A percentile compares a stretch with the other conserved stretches of the same genome.
phyloP scores from a whole-genome alignment of 805 yeast genomes.

The Lipomyces japonicus region DNA sequence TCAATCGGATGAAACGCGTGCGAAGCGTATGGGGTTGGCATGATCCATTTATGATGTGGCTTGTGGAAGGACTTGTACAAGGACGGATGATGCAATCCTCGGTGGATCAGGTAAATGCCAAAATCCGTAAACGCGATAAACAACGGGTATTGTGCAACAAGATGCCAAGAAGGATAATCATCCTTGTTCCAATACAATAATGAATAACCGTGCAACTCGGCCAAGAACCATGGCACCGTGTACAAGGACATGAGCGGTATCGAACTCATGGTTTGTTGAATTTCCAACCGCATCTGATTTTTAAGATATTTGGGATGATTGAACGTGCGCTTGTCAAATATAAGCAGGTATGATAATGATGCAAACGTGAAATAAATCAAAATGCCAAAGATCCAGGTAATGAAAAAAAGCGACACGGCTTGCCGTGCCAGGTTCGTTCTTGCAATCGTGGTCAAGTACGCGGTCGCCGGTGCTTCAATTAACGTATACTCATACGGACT shows the following conservation, averaged over 20 bases:
- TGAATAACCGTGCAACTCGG: constrained; percentile 82
- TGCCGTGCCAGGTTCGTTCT: constrained; percentile 76
- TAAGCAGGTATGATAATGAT: constrained; percentile 64
- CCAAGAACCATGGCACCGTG: constrained; percentile 85
- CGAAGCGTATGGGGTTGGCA: constrained; percentile 96
- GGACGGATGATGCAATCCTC: constrained; percentile 88
- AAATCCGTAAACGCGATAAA: constrained; percentile 93
- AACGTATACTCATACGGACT: constrained; percentile 23
- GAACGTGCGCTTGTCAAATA: constrained; percentile 84
- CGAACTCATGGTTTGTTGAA: constrained; percentile 69
- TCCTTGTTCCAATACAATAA: constrained; percentile 64
- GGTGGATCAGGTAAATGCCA: constrained; percentile 85
- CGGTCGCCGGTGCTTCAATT: constrained; percentile 15
- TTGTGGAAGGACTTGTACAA: constrained; percentile 86
- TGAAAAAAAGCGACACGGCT: constrained; percentile 55
- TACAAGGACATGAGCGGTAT: constrained; percentile 85
- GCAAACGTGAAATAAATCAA: constrained; percentile 74
- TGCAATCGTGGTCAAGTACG: constrained; percentile 53
- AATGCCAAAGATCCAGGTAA: constrained; percentile 84
- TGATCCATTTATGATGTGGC: constrained; percentile 99
- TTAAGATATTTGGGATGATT: constrained; percentile 95
- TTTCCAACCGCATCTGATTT: constrained; percentile 85
- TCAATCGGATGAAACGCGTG: constrained; percentile 99
- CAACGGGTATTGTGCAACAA: constrained; percentile 63
- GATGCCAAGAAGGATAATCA: constrained; percentile 67